Evolutionary conservation across 148 eudicot species (phyloP), one percentile per base, ranked within the genome.

Genomic region (Vaccinium corymbosum): DNA sequence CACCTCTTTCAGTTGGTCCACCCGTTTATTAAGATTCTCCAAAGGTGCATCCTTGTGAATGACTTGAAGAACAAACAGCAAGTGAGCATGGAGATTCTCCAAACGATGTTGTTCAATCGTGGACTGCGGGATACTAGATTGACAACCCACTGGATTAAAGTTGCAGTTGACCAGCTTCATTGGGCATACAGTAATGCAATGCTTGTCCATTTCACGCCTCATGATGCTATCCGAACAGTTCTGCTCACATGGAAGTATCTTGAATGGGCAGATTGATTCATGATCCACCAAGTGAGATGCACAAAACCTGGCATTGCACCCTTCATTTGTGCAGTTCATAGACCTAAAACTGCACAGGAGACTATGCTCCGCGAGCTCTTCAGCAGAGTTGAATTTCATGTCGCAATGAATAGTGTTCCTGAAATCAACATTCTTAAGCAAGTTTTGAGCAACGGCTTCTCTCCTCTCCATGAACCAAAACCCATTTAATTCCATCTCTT

Each of bases 131-230:
- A 94, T 80, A 35, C 87, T 85, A 73, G 93, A 89, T 78, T 89
- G 89, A 76, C 99, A 97, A 50, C 99, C 98, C 70, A 95, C 89
- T 22, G 91, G 90, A 87, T 87, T 92, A 85, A 97, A 97, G 6
- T 98, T 92, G 87, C 99, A 97, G 61, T 90, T 93, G 25, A 94
- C 89, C 51, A 91, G 99, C 89, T 95, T 97, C 98, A 94, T 94
- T 3, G 97, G 93, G 82, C 99, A 97, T 74, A 90, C 86, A 35
- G 99, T 97, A 32, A 97, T 93, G 88, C 99, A 97, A 85, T 97
- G 99, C 81, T 92, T 89, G 85, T 97, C 99, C 98, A 97, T 97
- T 77, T 94, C 98, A 38, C 94, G 92, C 86, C 99, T 94, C 90
- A 94, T 84, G 76, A 97, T 86, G 53, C 72, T 68, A 51, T 86